Evolutionary conservation across 148 eudicot genomes (phyloP), one percentile per base, ranked within the genome.

Genomic region (Persicaria maculosa): DNA sequence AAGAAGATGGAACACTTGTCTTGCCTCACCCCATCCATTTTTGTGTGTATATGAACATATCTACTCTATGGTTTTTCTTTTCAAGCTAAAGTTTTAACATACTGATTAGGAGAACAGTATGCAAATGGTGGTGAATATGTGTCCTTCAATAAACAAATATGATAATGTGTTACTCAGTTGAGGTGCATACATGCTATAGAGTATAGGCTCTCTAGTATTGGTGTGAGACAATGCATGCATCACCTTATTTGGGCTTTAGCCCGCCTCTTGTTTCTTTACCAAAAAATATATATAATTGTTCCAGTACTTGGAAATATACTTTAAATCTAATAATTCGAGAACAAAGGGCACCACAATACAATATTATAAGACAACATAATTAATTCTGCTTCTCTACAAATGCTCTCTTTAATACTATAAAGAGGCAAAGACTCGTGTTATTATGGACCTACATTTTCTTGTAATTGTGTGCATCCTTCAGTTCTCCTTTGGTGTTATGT

Each of bases 401-500:
- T 62, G 68, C 11, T 25, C 6, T 62, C 5, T 7, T 11, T 62
- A 10, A 59, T 17, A 2, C 44, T 59, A 25, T 9, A 54, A 48
- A 54, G 19, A 17, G 59, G 59, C 59, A 54, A 15, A 3, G 59
- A 16, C 1, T 0, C 6, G 2, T 16, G 59, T 16, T 54, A 16
- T 54, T 54, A 20, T n/a, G 59, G 7, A 54, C n/a, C 16, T 14
- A 48, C 52, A 10, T 48, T 48, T 48, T 48, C 36, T 6, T 9
- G 43, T 59, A 43, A 15, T 31, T 52, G 36, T 46, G 17, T 54
- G n/a, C 70, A 40, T 36, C 44, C 40, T 2, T 59, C 17, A 65
- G 9, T 5, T 65, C 69, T 50, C 36, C 59, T 48, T 40, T 69
- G 72, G 53, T 68, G 44, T 73, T 50, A 59, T 22, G 65, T 46